Conservation (phyloP, 2,329 filamentous ascomycete species). For the Beauveria bassiana region DNA sequence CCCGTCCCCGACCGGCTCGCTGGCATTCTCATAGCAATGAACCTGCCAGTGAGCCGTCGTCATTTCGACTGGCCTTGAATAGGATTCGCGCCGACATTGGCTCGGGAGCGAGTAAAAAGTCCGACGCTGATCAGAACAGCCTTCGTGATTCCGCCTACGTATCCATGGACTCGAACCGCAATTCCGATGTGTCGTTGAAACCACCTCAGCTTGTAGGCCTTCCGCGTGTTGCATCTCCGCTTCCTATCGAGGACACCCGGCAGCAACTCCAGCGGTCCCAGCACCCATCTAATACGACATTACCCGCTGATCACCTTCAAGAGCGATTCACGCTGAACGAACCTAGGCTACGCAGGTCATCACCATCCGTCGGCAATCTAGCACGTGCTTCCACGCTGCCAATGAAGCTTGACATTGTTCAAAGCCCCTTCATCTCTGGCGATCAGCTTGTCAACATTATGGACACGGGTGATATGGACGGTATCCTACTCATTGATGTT, state of each 20-base stretch:
- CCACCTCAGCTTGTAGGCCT: conserved; percentile 32
- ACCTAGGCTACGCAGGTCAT: conserved; percentile 33
- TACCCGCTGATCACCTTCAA: conserved; percentile 40
- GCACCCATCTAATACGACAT: conserved; percentile 10
- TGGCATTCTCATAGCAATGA: conserved; percentile 36
- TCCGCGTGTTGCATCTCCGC: conserved; percentile 35
- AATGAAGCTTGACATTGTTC: conserved; percentile 35
- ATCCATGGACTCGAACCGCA: conserved; percentile 47
- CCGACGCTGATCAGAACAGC: conserved; percentile 31
- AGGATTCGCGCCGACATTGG: conserved; percentile 5
- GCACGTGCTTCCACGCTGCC: conserved; percentile 46
- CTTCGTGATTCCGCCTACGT: conserved; percentile 47
- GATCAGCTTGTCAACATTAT: conserved; percentile 50
- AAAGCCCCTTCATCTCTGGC: conserved; percentile 44
- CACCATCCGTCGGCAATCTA: conserved; percentile 17
- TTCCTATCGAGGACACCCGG: conserved; percentile 21
- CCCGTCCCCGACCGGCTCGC: conserved; percentile 36
- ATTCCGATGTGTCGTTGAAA: conserved; percentile 40
- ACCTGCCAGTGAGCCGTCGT: neutral
- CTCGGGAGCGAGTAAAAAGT: conserved; percentile 11
- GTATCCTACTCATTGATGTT: conserved; percentile 70
- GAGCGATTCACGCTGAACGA: conserved; percentile 47
- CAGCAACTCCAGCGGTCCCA: conserved; percentile 10
- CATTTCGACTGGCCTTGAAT: conserved; percentile 8
- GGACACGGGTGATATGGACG: conserved; percentile 28